Percentiles rank a stretch among this genome's conserved stretches.
Evolutionary conservation across 768 basidiomycete genomes (phyloP).

Genomic region (Lactarius quietus): DNA sequence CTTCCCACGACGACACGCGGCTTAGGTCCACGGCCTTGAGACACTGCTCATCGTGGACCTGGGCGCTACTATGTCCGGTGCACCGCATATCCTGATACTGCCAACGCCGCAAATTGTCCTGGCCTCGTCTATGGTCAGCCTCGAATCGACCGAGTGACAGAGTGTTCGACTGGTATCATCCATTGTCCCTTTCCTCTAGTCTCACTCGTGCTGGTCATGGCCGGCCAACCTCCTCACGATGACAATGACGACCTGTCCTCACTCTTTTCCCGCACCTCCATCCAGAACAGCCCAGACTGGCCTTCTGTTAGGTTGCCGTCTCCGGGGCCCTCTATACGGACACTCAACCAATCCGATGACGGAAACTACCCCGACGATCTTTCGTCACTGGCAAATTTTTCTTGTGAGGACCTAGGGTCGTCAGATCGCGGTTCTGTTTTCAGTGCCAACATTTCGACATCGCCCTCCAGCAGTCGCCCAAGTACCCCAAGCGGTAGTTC

Average conservation of each 20-base stretch:
- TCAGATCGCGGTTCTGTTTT: neutral
- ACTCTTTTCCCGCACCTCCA: neutral
- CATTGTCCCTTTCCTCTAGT: neutral
- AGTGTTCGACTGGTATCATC: neutral
- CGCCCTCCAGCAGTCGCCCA: constrained; percentile 53
- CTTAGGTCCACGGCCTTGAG: neutral
- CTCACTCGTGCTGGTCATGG: neutral
- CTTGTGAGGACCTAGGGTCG: neutral
- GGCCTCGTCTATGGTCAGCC: too few relatives aligned
- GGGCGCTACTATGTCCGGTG: neutral
- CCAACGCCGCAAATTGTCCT: too few relatives aligned
- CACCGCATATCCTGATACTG: neutral
- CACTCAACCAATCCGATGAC: neutral
- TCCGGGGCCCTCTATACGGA: neutral
- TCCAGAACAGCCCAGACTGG: neutral
- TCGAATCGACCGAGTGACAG: neutral
- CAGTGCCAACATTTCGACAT: constrained; percentile 31
- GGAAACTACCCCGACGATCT: neutral
- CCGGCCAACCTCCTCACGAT: neutral
- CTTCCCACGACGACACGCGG: neutral
- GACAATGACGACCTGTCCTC: neutral
- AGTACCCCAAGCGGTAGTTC: constrained; percentile 50
- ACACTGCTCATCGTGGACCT: neutral
- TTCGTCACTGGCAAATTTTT: neutral
- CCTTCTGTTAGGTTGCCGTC: neutral